These are phyloP conservation scores for Echeveria elegans DNA, from an alignment of 164 flowering plant genomes.

Conservation along the genomic window DNA sequence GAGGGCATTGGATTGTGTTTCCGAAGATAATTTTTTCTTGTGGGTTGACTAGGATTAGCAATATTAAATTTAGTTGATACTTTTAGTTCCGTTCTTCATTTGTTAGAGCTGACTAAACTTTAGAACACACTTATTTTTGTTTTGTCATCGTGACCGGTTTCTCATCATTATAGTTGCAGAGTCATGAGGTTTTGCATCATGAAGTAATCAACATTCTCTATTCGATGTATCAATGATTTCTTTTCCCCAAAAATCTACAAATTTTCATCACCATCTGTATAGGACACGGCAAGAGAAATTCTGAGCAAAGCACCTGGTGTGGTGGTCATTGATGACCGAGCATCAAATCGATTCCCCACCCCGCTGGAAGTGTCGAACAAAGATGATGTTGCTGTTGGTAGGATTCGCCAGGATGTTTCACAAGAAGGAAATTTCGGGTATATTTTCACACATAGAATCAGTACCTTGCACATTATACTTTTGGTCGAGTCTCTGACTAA, in stretches of 20 bases:
- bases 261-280: slow-evolving; percentile 5
- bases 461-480: slow-evolving; percentile 4
- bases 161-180: not conserved
- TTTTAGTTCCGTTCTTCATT: not conserved
- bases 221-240: not conserved
- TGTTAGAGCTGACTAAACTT: not conserved
- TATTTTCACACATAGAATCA: not conserved
- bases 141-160: not conserved
- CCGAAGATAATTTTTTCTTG: too few relatives aligned
- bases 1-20: too few relatives aligned
- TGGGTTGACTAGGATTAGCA: not conserved
- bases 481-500: not conserved
- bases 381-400: slow-evolving; percentile 95
- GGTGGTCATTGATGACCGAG: slow-evolving; percentile 85
- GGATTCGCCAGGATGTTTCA: slow-evolving; percentile 82
- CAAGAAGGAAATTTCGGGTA: slow-evolving; percentile 85
- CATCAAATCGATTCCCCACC: slow-evolving; percentile 80
- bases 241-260: not conserved
- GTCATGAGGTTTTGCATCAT: not conserved
- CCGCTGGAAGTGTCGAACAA: slow-evolving; percentile 88
- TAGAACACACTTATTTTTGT: too few relatives aligned
- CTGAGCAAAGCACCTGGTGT: slow-evolving; percentile 75
- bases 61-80: too few relatives aligned
- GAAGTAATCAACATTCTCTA: not conserved
- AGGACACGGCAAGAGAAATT: slow-evolving; percentile 84